Conservation (phyloP, 495 filamentous ascomycete species). For the Hypoxylon crocopeplum region DNA sequence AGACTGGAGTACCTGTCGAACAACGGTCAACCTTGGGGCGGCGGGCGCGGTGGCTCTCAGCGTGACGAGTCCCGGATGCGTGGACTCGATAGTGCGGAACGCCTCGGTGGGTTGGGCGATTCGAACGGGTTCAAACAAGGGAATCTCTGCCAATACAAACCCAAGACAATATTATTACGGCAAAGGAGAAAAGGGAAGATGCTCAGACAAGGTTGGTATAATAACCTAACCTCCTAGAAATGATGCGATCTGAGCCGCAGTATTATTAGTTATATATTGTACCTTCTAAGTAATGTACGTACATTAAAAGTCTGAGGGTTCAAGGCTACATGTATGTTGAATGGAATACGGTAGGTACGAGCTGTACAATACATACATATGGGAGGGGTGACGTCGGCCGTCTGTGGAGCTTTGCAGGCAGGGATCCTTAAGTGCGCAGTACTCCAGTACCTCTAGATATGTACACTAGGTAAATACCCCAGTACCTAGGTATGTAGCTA, state of each 20-base stretch:
- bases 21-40: conserved; percentile 26
- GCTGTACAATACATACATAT: background rate
- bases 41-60: conserved; percentile 24
- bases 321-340: no score
- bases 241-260: conserved; percentile 11
- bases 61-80: conserved; percentile 33
- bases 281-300: no score
- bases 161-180: conserved; percentile 18
- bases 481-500: no score
- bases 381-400: conserved; percentile 33
- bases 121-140: background rate
- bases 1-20: conserved; percentile 13
- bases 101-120: conserved; percentile 28
- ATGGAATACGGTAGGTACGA: no score
- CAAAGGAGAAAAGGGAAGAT: background rate
- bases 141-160: conserved; percentile 15
- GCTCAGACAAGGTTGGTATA: conserved; percentile 8
- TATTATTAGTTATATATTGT: conserved; percentile 25
- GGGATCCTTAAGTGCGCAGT: no score
- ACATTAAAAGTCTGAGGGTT: no score
- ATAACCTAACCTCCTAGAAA: conserved; percentile 6
- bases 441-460: no score
- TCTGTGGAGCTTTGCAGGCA: conserved; percentile 15
- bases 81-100: conserved; percentile 35
- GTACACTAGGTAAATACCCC: no score